Base-by-base conservation (phyloP, 2,329 filamentous ascomycete species). In the Gaeumannomyces sp. region DNA sequence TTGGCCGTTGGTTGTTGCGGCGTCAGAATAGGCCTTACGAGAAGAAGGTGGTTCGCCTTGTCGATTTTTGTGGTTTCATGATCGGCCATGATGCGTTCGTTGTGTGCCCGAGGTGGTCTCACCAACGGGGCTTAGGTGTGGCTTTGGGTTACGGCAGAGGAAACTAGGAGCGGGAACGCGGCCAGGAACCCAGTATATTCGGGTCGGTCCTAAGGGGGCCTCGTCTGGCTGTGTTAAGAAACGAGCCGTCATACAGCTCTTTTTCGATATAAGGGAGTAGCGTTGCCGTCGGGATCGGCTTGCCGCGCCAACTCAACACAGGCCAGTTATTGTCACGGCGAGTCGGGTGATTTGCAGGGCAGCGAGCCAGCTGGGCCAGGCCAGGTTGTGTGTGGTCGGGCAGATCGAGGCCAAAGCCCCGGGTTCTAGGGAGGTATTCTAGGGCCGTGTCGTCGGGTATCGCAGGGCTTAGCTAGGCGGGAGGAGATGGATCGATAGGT, bases 21-120 rank as follows among this genome's bases (percentile, higher is more conserved):
- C 19, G 13, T 11, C 11, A 10, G 8, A 53, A 53, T 2, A 25
- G n/a, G 45, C 16, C 81, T 71, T 81, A 90, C 89, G 64, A 94
- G 86, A 66, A 93, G 84, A 61, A 93, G 83, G 73, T 94, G 91
- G 68, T 87, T 86, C 71, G 88, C 87, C 70, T 91, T 88, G 72
- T 91, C 89, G 70, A 93, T 83, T 76, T 87, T 89, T 62, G 85
- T 85, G 64, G 85, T 85, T 71, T 84, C 81, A 71, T 82, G 79
- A 73, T 87, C 84, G 59, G 81, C 85, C 86, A 89, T 89, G 58
- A 67, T 77, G 45, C 7, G 70, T 65, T 59, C 7, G 70, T 65
- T 59, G 28, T 59, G 59, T 45, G 50, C 57, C 56, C 59, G n/a
- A 27, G 28, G 11, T 25, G 33, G 53, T 35, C 29, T 29, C 27